Percentiles rank a stretch among this genome's conserved stretches.
Evolutionary conservation across 2,329 filamentous ascomycete genomes (phyloP).

Genomic region (Pestalotiopsis sp.): DNA sequence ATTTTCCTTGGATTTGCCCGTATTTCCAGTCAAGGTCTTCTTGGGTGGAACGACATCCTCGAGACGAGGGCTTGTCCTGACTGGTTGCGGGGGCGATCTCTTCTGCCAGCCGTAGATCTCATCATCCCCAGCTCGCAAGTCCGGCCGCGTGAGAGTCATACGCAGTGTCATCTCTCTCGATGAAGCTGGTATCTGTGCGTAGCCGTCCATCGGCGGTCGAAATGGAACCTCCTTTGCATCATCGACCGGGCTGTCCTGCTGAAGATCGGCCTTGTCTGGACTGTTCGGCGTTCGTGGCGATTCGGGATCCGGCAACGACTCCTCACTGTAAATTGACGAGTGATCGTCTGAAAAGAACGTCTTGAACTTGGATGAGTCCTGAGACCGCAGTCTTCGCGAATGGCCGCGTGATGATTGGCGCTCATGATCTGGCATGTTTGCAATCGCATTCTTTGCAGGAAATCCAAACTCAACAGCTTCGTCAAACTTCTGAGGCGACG

Average conservation of each 20-base stretch:
- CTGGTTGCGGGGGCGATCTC: conserved; percentile 30
- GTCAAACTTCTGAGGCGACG: conserved; percentile 92
- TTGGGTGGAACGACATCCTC: conserved; percentile 29
- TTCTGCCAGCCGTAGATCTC: conserved; percentile 72
- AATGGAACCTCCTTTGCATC: background rate
- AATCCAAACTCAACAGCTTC: conserved; percentile 95
- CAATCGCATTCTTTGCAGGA: conserved; percentile 59
- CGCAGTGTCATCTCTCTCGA: conserved; percentile 92
- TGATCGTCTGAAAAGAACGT: conserved; percentile 50
- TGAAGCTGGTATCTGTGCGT: conserved; percentile 55
- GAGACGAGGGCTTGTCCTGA: conserved; percentile 31
- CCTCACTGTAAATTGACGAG: conserved; percentile 58
- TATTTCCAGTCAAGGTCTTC: conserved; percentile 24
- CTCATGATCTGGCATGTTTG: conserved; percentile 27
- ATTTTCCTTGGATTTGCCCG: conserved; percentile 49
- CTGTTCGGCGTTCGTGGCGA: conserved; percentile 61
- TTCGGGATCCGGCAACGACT: conserved; percentile 61
- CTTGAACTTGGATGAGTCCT: conserved; percentile 53
- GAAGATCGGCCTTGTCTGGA: conserved; percentile 40
- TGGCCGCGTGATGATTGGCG: conserved; percentile 19
- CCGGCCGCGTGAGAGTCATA: conserved; percentile 91
- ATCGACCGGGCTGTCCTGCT: conserved; percentile 30
- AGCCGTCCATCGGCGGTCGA: conserved; percentile 38
- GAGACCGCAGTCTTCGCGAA: conserved; percentile 31
- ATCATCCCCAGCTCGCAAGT: conserved; percentile 77